Conservation (phyloP, 2,329 filamentous ascomycete genomes). For the Aspergillus texensis region DNA sequence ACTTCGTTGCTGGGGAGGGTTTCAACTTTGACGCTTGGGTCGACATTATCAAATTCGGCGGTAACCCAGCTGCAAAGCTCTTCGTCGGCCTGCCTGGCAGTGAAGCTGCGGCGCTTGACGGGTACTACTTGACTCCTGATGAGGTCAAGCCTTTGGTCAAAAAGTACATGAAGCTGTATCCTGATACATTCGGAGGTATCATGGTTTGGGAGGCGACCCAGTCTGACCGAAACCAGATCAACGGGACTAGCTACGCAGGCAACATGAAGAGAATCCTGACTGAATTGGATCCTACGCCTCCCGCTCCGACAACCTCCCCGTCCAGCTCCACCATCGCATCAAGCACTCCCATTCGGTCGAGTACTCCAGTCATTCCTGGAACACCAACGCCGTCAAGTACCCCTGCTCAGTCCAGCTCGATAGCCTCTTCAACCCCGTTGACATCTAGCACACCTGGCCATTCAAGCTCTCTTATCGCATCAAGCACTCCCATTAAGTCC, state of each 20-base stretch:
- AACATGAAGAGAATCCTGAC: conserved; percentile 52
- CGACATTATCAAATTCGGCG: conserved; percentile 37
- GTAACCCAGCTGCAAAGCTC: conserved; percentile 52
- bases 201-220: conserved; percentile 63
- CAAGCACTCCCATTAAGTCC: not conserved
- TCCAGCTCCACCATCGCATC: conserved; percentile 8
- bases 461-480: conserved; percentile 13
- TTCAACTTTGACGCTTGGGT: conserved; percentile 55
- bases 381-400: conserved; percentile 8
- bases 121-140: conserved; percentile 51
- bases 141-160: conserved; percentile 51
- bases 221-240: conserved; percentile 49
- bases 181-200: conserved; percentile 57
- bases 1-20: conserved; percentile 40
- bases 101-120: conserved; percentile 28
- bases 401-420: conserved; percentile 6
- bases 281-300: conserved; percentile 27
- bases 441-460: conserved; percentile 13
- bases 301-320: conserved; percentile 19
- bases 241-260: conserved; percentile 48
- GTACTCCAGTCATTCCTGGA: conserved; percentile 4
- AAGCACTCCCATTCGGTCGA: conserved; percentile 5
- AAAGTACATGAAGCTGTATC: conserved; percentile 44
- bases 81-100: conserved; percentile 56
- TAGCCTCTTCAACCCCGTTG: not conserved